Evolutionary conservation across 495 filamentous ascomycete genomes (phyloP).

Genomic region (Recurvomyces mirabilis): DNA sequence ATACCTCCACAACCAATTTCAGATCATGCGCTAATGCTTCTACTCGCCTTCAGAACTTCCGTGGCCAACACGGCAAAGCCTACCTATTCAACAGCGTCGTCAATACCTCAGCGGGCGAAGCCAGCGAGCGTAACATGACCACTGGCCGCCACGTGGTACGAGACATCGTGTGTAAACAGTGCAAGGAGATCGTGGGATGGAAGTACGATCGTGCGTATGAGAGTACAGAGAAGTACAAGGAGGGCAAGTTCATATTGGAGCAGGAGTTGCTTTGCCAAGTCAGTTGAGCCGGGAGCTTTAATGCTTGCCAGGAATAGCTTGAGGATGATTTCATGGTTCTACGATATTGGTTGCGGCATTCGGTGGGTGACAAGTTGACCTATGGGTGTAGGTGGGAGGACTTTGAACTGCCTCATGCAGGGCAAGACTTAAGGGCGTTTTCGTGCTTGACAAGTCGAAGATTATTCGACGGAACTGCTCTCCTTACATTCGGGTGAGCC

Average conservation of each 20-base stretch:
- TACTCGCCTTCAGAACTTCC: slow-evolving; percentile 63
- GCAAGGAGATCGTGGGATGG: slow-evolving; percentile 88
- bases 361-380: too few species aligned
- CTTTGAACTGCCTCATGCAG: too few species aligned
- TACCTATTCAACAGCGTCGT: slow-evolving; percentile 93
- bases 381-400: too few species aligned
- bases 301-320: too few species aligned
- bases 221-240: slow-evolving; percentile 88
- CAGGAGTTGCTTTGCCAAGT: slow-evolving; percentile 80
- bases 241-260: slow-evolving; percentile 95
- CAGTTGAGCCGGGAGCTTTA: slow-evolving; percentile 6
- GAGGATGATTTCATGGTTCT: too few species aligned
- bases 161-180: slow-evolving; percentile 81
- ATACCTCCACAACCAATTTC: slow-evolving; percentile 1
- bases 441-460: too few species aligned
- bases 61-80: slow-evolving; percentile 95
- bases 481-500: too few species aligned
- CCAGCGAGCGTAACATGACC: slow-evolving; percentile 96
- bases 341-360: too few species aligned
- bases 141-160: slow-evolving; percentile 88
- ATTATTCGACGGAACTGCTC: too few species aligned
- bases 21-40: neutral
- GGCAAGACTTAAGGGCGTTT: too few species aligned
- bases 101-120: slow-evolving; percentile 69
- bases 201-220: slow-evolving; percentile 98